Evolutionary conservation across 1,139 yeast genomes (phyloP), one percentile per base, ranked within the genome.

Genomic region (Suhomyces ambrosiae): DNA sequence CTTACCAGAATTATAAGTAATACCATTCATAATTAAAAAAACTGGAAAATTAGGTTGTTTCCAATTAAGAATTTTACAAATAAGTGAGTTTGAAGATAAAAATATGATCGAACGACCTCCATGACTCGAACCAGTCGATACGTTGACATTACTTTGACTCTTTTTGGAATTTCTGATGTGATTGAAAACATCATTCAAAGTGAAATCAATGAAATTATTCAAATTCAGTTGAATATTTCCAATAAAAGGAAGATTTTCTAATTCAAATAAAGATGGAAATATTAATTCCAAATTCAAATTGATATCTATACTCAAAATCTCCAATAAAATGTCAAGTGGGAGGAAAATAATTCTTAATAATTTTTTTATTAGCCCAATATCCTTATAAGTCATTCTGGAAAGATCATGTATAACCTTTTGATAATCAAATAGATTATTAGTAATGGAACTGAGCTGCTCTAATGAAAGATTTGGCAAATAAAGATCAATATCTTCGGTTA

Each of bases 31-130:
- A 36, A 82, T 79, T 61, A 86, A 85, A 49, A 92, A 83, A 1
- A 92, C 97, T 0, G 98, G 97, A 63, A 86, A 92, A 60, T 90
- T 92, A 4, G 98, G 98, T 63, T 92, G 98, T 61, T 92, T 92
- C 98, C 98, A 92, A 61, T 92, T 92, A 50, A 92, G 69, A 33
- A 88, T 86, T 13, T 96, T 88, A 62, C 98, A 92, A 13, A 89
- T 87, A 34, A 82, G 78, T 22, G 96, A 86, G 60, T 89, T 89
- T 34, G 88, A 79, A 0, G 97, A 87, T 12, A 95, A 79, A 60
- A 92, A 86, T 6, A 90, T 81, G 23, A 92, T 67, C 0, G 92
- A 81, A 41, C 95, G 69, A 22, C 69, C 66, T 23, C 69, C 65
- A 24, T 31, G 35, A 8, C 30, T 16, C 9, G 26, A 10, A 9